Evolutionary conservation across 257 asterid genomes (phyloP), one percentile per base, ranked within the genome.

Genomic region (Linderniella brevidens): DNA sequence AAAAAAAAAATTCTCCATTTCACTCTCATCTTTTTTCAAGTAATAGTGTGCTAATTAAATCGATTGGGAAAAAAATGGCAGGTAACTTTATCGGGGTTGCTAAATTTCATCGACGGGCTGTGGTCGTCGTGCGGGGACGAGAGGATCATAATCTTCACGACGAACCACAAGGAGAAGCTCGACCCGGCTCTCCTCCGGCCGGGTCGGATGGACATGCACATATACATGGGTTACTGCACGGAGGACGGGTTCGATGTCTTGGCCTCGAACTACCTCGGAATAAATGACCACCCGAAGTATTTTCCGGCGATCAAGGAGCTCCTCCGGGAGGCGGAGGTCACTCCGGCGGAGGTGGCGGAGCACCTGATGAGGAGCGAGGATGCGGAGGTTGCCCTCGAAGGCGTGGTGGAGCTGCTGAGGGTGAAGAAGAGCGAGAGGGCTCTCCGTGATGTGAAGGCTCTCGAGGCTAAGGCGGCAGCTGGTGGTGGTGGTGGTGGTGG

Each of bases 51-150:
- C n/a, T n/a, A n/a, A 3, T 45, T 45, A 8, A 8, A 20, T n/a
- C n/a, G n/a, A n/a, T n/a, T n/a, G n/a, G 11, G 16, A 17, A 9
- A 14, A 13, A 0, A 15, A 4, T 35, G 36, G 18, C 71, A 82
- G 92, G 48, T 82, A 62, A 80, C 94, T 0, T 46, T 86, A 36
- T 82, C 94, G 1, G 96, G 96, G 15, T 17, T 86, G 52, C 45
- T 86, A 58, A 82, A 82, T 64, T 74, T 82, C 71, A 76, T 76
- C 13, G 94, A 83, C 32, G 92, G 94, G 37, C 35, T 83, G 52
- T 83, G 94, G 92, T 83, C 94, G 20, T 65, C 70, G 5, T 74
- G 86, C 25, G 94, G 94, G 19, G 94, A 83, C 13, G 94, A 77
- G 51, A 62, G 88, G 55, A 79, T 79, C 8, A 58, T 83, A 41